A percentile compares a stretch with the other conserved stretches of the same genome.
Conservation (phyloP, 495 filamentous ascomycete genomes). For the Hypomontagnella monticulosa region DNA sequence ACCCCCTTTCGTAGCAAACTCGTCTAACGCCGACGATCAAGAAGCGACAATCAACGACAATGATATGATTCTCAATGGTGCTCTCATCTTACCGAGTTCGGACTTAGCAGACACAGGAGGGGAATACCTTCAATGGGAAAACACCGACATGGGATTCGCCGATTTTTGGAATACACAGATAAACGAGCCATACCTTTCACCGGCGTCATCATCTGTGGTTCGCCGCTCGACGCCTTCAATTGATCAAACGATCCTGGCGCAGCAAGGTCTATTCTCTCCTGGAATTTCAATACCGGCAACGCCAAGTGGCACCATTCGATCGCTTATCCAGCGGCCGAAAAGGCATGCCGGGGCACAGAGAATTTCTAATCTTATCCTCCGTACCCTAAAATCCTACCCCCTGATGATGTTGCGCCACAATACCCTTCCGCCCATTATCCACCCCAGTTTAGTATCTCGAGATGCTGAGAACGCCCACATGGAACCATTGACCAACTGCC, state of each 20-base stretch:
- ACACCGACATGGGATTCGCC: neutral
- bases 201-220: neutral
- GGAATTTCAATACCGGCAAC: constrained; percentile 43
- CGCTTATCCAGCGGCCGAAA: constrained; percentile 47
- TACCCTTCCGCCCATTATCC: constrained; percentile 20
- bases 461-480: constrained; percentile 32
- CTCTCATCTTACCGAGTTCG: neutral
- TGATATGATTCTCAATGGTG: neutral
- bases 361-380: constrained; percentile 51
- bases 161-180: constrained; percentile 1
- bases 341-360: constrained; percentile 44
- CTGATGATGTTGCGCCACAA: constrained; percentile 52
- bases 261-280: constrained; percentile 25
- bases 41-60: neutral
- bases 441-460: neutral
- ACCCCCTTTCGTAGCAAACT: neutral
- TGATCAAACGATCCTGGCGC: neutral
- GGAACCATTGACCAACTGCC: constrained; percentile 57
- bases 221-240: constrained; percentile 6
- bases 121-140: neutral
- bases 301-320: constrained; percentile 42
- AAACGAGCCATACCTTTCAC: neutral
- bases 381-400: constrained; percentile 57
- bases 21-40: neutral
- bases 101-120: neutral